Evolutionary conservation across 2,329 filamentous ascomycete genomes (phyloP).

Genomic region (Capronia epimyces): DNA sequence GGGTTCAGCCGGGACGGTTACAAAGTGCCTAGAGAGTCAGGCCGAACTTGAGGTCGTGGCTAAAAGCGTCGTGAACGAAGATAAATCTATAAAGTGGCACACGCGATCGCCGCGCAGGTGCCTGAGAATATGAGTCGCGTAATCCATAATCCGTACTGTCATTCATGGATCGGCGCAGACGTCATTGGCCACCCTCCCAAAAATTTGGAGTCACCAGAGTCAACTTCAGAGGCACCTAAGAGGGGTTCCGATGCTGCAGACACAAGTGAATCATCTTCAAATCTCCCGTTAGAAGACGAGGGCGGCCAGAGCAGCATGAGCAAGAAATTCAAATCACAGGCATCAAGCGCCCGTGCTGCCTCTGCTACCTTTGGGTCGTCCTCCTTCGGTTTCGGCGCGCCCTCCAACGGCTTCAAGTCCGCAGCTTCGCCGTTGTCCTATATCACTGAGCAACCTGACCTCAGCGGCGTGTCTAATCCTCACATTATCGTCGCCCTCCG

Average conservation of each 20-base stretch:
- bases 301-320: slow-evolving; percentile 43
- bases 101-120: too few species aligned
- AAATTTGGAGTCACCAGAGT: background rate
- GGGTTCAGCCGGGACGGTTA: too few species aligned
- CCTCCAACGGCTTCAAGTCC: slow-evolving; percentile 34
- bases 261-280: background rate
- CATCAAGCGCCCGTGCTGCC: slow-evolving; percentile 58
- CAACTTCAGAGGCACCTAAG: background rate
- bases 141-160: too few species aligned
- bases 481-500: slow-evolving; percentile 87
- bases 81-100: too few species aligned
- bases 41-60: too few species aligned
- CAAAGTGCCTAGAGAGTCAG: too few species aligned
- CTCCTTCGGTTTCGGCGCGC: slow-evolving; percentile 41
- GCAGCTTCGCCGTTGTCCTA: slow-evolving; percentile 65
- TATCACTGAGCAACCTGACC: slow-evolving; percentile 76
- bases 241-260: too few species aligned
- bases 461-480: slow-evolving; percentile 69
- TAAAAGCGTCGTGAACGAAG: too few species aligned
- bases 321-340: slow-evolving; percentile 59
- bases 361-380: slow-evolving; percentile 40
- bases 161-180: background rate
- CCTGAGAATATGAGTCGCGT: too few species aligned
- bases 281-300: background rate
- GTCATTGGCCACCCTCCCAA: background rate